Evolutionary conservation across 179 eudicot genomes (phyloP).

Genomic region (Nepenthes alata): DNA sequence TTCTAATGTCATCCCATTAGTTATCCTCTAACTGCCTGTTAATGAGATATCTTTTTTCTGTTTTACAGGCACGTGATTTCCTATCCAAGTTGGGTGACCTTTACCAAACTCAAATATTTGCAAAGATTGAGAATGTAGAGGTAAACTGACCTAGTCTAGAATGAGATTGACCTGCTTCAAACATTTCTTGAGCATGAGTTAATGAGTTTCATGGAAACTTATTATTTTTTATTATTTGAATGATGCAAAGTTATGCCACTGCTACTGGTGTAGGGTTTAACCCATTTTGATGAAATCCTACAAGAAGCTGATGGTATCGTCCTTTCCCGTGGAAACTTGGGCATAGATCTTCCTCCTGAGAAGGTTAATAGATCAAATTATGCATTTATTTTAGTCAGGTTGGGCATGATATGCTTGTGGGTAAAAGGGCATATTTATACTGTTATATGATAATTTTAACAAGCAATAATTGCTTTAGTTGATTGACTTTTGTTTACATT

Average conservation of each 20-base stretch:
- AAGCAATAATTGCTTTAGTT: neutral
- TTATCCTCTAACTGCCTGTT: neutral
- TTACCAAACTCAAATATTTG: conserved; percentile 85
- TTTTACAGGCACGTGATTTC: conserved; percentile 38
- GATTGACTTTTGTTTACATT: neutral
- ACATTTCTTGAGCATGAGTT: neutral
- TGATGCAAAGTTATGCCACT: neutral
- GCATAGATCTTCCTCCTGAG: conserved; percentile 96
- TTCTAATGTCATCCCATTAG: conserved; percentile 1
- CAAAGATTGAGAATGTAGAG: conserved; percentile 87
- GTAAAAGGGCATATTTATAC: neutral
- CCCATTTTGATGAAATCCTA: conserved; percentile 88
- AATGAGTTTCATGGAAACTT: neutral
- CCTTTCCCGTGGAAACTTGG: conserved; percentile 98
- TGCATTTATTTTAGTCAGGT: neutral
- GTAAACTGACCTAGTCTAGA: conserved; percentile 14
- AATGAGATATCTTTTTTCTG: conserved; percentile 9
- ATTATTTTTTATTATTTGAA: neutral
- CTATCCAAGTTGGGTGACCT: conserved; percentile 69
- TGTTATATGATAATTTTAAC: no score
- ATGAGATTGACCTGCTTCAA: neutral
- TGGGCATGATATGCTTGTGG: neutral
- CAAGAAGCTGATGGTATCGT: conserved; percentile 96
- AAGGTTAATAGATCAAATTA: conserved; percentile 37
- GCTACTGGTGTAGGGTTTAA: conserved; percentile 48